These are phyloP conservation scores for Microsporum ferrugineum DNA, from an alignment of 2,329 filamentous ascomycete genomes.

Conservation along the genomic window DNA sequence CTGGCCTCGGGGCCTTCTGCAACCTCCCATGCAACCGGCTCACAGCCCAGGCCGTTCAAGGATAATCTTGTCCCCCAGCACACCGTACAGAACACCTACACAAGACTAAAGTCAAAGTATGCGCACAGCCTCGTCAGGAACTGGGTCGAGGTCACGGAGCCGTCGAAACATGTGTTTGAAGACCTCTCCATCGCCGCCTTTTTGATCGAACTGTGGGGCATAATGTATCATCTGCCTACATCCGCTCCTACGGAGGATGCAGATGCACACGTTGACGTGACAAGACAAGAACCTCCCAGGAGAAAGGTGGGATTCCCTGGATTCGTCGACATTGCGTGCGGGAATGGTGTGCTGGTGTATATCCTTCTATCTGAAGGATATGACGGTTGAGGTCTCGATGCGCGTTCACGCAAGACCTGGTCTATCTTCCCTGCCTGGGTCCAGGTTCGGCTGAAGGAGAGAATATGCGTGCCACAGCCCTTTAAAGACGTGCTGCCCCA, in stretches of 20 bases:
- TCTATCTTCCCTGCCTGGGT: slow-evolving; percentile 49
- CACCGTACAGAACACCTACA: slow-evolving; percentile 70
- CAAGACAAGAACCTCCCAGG: not conserved
- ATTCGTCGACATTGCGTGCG: slow-evolving; percentile 92
- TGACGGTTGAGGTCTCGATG: slow-evolving; percentile 81
- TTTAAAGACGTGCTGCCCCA: slow-evolving; percentile 25
- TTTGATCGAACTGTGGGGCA: slow-evolving; percentile 77
- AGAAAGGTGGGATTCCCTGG: slow-evolving; percentile 53
- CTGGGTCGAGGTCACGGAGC: slow-evolving; percentile 83
- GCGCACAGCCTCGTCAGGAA: slow-evolving; percentile 56
- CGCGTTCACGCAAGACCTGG: slow-evolving; percentile 78
- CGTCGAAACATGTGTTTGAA: slow-evolving; percentile 88
- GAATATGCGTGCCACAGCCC: slow-evolving; percentile 49
- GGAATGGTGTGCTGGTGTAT: slow-evolving; percentile 81
- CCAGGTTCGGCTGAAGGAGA: slow-evolving; percentile 44
- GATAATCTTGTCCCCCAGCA: slow-evolving; percentile 69
- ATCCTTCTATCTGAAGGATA: slow-evolving; percentile 74
- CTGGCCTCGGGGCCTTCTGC: slow-evolving; percentile 21
- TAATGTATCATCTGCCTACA: slow-evolving; percentile 53
- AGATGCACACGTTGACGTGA: slow-evolving; percentile 15
- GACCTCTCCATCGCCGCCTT: slow-evolving; percentile 86
- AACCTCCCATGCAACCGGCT: slow-evolving; percentile 27
- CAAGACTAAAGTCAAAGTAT: slow-evolving; percentile 66
- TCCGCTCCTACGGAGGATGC: not conserved
- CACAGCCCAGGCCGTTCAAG: slow-evolving; percentile 70